Percentiles rank a stretch among this genome's conserved stretches.
These are phyloP conservation scores for Euphorbia pulcherrima DNA, from an alignment of 345 rosid genomes.

Conservation along the genomic window DNA sequence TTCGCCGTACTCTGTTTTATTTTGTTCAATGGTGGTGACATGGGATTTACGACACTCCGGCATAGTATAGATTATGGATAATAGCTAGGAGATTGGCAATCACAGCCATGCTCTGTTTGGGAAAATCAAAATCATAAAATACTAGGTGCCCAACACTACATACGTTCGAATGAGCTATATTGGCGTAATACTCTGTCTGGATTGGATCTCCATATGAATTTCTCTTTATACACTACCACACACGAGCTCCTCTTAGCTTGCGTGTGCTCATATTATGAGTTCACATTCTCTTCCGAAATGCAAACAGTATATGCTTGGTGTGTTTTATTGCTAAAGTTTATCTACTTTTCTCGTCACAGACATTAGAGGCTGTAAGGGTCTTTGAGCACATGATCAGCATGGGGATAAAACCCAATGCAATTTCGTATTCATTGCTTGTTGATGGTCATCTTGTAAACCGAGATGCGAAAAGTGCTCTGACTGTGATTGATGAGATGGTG, in stretches of 20 bases:
- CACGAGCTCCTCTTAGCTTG: background rate
- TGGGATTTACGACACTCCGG: background rate
- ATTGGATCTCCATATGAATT: background rate
- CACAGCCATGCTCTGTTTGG: background rate
- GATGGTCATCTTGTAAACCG: constrained; percentile 87
- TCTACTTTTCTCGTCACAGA: constrained; percentile 43
- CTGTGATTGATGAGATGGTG: constrained; percentile 73
- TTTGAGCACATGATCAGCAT: constrained; percentile 67
- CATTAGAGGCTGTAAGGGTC: constrained; percentile 78
- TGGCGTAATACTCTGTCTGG: background rate
- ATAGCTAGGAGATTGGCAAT: background rate
- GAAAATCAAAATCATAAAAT: background rate
- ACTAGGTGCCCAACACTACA: too few relatives aligned
- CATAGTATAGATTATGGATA: background rate
- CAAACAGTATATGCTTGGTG: constrained; percentile 1
- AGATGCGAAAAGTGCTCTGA: constrained; percentile 75
- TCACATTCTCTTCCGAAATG: background rate
- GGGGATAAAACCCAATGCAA: constrained; percentile 80
- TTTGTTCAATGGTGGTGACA: background rate
- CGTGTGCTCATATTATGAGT: background rate
- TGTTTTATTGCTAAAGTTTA: constrained; percentile 13
- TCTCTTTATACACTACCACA: background rate
- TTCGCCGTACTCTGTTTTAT: background rate
- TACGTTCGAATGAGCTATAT: background rate
- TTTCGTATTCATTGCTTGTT: constrained; percentile 70